Conservation (phyloP, 768 basidiomycete species). For the Lactifluus subvellereus region DNA sequence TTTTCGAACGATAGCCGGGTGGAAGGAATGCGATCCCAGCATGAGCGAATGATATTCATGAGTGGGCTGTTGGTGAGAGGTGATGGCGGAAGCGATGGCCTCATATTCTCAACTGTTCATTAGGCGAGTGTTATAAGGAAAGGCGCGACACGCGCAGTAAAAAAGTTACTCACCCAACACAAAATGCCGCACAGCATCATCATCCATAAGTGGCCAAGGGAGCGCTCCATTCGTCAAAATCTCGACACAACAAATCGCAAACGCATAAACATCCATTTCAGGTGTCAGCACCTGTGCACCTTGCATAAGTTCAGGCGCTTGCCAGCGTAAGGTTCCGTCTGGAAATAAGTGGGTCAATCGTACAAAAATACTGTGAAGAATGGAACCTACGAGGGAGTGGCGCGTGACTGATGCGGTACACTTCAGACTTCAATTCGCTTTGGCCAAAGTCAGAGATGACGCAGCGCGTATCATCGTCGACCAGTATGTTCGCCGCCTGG, state of each 20-base stretch:
- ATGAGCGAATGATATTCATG: conserved; percentile 43
- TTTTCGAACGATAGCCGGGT: conserved; percentile 48
- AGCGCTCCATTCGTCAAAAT: conserved; percentile 56
- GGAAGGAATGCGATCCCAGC: conserved; percentile 52
- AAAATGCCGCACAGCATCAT: conserved; percentile 44
- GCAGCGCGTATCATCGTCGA: conserved; percentile 60
- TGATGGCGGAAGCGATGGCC: conserved; percentile 36
- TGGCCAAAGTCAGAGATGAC: conserved; percentile 82
- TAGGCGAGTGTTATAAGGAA: not conserved
- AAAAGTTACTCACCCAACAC: conserved; percentile 39
- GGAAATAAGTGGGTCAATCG: conserved; percentile 1
- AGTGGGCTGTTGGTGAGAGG: conserved; percentile 33
- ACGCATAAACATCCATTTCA: conserved; percentile 64
- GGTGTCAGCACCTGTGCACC: conserved; percentile 44
- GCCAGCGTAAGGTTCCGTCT: conserved; percentile 61
- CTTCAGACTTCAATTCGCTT: conserved; percentile 72
- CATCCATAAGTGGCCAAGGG: conserved; percentile 50
- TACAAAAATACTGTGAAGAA: conserved; percentile 12
- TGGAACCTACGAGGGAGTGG: conserved; percentile 29
- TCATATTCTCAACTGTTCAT: conserved; percentile 28
- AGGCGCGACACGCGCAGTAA: not conserved
- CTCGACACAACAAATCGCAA: conserved; percentile 59
- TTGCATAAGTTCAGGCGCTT: conserved; percentile 59
- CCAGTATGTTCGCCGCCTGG: conserved; percentile 71
- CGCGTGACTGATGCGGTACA: conserved; percentile 51